Evolutionary conservation across 495 filamentous ascomycete species (phyloP), one percentile per base, ranked within the genome.

Genomic region (Penicillium fimorum): DNA sequence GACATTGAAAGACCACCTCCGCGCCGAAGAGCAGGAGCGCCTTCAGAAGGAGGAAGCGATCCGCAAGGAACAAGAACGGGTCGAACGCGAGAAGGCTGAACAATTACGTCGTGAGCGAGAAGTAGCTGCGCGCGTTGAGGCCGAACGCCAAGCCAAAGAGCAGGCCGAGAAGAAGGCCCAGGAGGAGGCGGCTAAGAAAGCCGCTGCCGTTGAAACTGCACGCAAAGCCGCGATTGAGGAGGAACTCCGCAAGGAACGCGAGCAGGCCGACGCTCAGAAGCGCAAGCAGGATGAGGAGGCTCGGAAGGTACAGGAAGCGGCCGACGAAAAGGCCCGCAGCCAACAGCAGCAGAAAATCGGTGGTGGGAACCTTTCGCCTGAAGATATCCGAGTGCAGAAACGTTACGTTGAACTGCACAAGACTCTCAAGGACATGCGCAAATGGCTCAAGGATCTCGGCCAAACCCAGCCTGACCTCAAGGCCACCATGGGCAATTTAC

Each of bases 381-480:
- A 77, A 12, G 69, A 75, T 32, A 62, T 82, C 47, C 68, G 64
- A 4, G 57, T 69, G n/a, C 82, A 87, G 12, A 69, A 82, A 47
- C 78, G 79, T 27, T 91, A 91, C 67, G 66, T 87, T 1, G 76
- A 83, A 40, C 79, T 97, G 2, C 90, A 95, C 66, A 67, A 83
- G 53, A 79, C 80, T 17, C 74, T 96, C 22, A 97, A 97, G 67
- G 70, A 79, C 11, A 70, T 96, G 52, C 81, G 92, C 12, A 78
- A 78, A 33, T 79, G 76, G 17, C 71, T 88, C 50, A 65, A 63
- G 1, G 70, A 83, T 9, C 49, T 70, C 40, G 67, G 60, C 30
- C 81, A 82, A 56, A 71, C 81, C 58, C 75, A 84, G 30, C 76
- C 78, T 4, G 55, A 61, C 0, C 71, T 91, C 25, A 93, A 91